These are phyloP conservation scores for Backusella morwellensis DNA, from an alignment of 192 early-diverging fungal species.

Conservation along the genomic window DNA sequence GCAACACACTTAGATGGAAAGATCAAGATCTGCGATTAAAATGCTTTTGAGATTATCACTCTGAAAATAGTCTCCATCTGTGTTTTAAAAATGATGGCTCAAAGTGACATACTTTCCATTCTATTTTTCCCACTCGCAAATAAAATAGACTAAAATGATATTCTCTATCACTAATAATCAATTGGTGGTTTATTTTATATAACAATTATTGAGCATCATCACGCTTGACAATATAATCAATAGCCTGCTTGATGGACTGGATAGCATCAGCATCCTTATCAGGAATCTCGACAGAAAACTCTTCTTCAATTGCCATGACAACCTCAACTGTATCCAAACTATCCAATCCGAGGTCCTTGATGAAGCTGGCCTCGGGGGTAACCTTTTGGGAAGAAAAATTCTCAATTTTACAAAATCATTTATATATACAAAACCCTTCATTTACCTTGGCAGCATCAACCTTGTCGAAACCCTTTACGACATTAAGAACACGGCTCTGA, in stretches of 20 bases:
- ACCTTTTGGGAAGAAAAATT: constrained; percentile 49
- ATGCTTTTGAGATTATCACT: neutral
- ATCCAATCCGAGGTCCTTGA: constrained; percentile 92
- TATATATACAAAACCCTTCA: no score
- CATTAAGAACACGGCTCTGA: constrained; percentile 82
- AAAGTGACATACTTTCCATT: neutral
- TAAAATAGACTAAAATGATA: neutral
- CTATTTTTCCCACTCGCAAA: no score
- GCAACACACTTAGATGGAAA: neutral
- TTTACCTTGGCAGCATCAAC: constrained; percentile 89
- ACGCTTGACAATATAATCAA: constrained; percentile 75
- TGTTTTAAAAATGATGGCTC: neutral
- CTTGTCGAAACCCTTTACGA: constrained; percentile 96
- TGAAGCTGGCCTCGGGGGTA: constrained; percentile 78
- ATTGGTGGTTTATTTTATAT: neutral
- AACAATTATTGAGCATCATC: constrained; percentile 66
- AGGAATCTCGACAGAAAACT: constrained; percentile 97
- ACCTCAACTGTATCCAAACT: constrained; percentile 97
- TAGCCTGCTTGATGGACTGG: constrained; percentile 80
- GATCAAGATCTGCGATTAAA: constrained; percentile 5
- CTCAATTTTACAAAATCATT: no score
- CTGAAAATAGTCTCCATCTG: neutral
- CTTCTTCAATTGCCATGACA: constrained; percentile 99
- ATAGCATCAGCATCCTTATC: constrained; percentile 98
- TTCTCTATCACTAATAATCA: neutral